Percentiles rank a stretch among this genome's conserved stretches.
Conservation (phyloP, 805 yeast genomes). For the Teunomyces lycoperdinae region DNA sequence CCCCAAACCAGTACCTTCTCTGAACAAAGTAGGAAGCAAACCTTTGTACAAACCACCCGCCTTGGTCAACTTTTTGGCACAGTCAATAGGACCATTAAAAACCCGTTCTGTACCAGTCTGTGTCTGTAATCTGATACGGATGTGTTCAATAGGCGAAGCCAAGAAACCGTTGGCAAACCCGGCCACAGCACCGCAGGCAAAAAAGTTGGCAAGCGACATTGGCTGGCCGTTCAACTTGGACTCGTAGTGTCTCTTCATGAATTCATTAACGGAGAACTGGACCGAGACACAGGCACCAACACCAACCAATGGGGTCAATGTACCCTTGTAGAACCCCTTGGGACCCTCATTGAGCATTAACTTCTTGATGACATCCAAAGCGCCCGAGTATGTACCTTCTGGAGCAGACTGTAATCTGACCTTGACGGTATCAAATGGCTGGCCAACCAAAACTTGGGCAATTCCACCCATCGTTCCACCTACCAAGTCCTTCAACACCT, state of each 20-base stretch:
- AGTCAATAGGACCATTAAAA: slow-evolving; percentile 73
- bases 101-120: slow-evolving; percentile 56
- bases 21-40: slow-evolving; percentile 77
- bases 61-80: slow-evolving; percentile 54
- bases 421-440: slow-evolving; percentile 94
- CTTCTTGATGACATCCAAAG: slow-evolving; percentile 72
- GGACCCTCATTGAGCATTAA: slow-evolving; percentile 50
- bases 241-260: slow-evolving; percentile 78
- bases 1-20: slow-evolving; percentile 98
- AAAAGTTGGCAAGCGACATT: slow-evolving; percentile 64
- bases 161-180: slow-evolving; percentile 87
- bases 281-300: slow-evolving; percentile 97
- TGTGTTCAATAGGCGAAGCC: slow-evolving; percentile 93
- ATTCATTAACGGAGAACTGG: slow-evolving; percentile 93
- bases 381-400: slow-evolving; percentile 68
- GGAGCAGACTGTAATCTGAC: slow-evolving; percentile 89
- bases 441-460: slow-evolving; percentile 93
- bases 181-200: slow-evolving; percentile 83
- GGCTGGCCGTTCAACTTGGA: slow-evolving; percentile 42
- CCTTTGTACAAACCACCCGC: slow-evolving; percentile 73
- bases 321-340: slow-evolving; percentile 43
- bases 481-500: slow-evolving; percentile 70
- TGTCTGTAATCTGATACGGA: slow-evolving; percentile 91
- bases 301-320: slow-evolving; percentile 45
- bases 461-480: slow-evolving; percentile 96